These are phyloP conservation scores for Hyaloraphidium curvatum DNA, from an alignment of 192 early-diverging fungal genomes.

Conservation along the genomic window DNA sequence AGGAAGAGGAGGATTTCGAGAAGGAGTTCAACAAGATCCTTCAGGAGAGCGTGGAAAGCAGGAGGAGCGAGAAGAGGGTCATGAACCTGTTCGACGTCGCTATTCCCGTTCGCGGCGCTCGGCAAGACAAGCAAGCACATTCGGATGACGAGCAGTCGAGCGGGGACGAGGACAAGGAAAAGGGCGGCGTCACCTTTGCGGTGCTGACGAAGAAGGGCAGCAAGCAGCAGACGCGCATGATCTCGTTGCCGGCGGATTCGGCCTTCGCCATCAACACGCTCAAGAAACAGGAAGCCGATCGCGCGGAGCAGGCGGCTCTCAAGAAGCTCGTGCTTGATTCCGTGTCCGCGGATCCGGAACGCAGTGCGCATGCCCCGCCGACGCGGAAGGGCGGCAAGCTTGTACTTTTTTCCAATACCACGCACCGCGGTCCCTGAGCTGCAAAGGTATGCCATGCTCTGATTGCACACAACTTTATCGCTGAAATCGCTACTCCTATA, in stretches of 20 bases:
- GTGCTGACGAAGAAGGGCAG: slow-evolving; percentile 70
- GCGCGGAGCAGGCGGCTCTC: slow-evolving; percentile 71
- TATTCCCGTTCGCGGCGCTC: slow-evolving; percentile 55
- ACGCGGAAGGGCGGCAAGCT: no score
- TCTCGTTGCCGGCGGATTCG: slow-evolving; percentile 63
- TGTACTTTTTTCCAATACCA: no score
- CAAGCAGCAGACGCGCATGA: slow-evolving; percentile 47
- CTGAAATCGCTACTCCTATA: no score
- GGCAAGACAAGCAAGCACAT: slow-evolving; percentile 2
- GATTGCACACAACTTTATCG: no score
- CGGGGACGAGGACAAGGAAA: slow-evolving; percentile 8
- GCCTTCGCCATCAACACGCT: slow-evolving; percentile 61
- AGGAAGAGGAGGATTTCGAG: slow-evolving; percentile 77
- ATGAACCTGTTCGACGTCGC: slow-evolving; percentile 75
- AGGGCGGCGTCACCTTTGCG: slow-evolving; percentile 49
- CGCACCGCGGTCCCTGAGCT: no score
- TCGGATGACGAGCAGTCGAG: not conserved
- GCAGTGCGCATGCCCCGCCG: no score
- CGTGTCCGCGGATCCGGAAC: no score
- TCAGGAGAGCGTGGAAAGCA: slow-evolving; percentile 70
- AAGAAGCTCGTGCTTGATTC: slow-evolving; percentile 85
- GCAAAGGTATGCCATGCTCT: no score
- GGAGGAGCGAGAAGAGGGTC: slow-evolving; percentile 59
- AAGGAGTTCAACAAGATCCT: slow-evolving; percentile 75
- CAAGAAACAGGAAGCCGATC: slow-evolving; percentile 67